Evolutionary conservation across 768 basidiomycete species (phyloP), one percentile per base, ranked within the genome.

Genomic region (Mrakia gelida): DNA sequence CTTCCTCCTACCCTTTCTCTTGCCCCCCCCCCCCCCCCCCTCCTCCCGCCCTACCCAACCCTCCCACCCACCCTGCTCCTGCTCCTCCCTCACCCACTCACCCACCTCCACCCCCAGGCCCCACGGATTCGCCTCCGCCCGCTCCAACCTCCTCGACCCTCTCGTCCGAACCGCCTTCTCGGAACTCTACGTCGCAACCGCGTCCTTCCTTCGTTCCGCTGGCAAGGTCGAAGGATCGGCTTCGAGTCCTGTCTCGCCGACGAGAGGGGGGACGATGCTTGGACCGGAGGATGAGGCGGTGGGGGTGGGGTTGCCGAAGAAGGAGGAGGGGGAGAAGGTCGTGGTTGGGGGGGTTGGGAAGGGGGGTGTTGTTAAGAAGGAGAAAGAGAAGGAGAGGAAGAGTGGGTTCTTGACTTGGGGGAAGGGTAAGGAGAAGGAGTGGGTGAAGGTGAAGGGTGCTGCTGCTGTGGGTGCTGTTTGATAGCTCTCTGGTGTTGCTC

Each of bases 51-150:
- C n/a, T n/a, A n/a, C n/a, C n/a, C n/a, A n/a, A n/a, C 54, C 18
- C 32, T 26, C 26, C 16, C 32, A 26, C 21, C n/a, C n/a, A 11
- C 28, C n/a, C 54, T 1, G 38, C 72, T 73, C 26, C 54, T 34
- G n/a, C 21, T 30, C 23, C 56, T 41, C n/a, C 9, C 59, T 18
- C 54, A 21, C n/a, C n/a, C n/a, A 10, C 34, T 21, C 32, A 15
- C 30, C 26, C 34, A 10, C 65, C 18, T 10, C 30, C 18, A 0
- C 9, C 23, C 23, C 15, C 73, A 75, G 73, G 73, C 61, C 73
- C 6, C 73, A 75, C 43, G 62, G 61, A 11, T 75, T 75, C 45
- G 26, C 62, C 38, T 41, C 43, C 16, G 65, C 75, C 8, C 63
- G n/a, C 8, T 61, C 62, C 65, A 54, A 75, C 45, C 52, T 68